Percentiles rank a stretch among this genome's conserved stretches.
Conservation (phyloP, 768 basidiomycete genomes). For the Lanmaoa rubissima region DNA sequence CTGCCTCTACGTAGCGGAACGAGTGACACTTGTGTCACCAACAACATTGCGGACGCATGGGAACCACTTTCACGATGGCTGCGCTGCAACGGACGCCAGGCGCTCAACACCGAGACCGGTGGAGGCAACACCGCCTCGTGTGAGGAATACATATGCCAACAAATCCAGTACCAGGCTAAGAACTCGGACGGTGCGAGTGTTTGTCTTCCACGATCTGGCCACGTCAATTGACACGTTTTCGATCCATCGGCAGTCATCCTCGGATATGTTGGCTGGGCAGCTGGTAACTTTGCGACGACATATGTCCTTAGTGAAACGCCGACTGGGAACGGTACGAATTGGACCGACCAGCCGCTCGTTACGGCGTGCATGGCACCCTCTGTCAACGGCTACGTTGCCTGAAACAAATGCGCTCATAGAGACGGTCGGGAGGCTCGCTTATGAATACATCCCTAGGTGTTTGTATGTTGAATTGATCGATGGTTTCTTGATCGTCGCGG, state of each 20-base stretch:
- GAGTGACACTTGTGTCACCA: not conserved
- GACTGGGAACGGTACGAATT: not conserved
- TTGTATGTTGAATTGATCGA: not conserved
- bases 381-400: constrained; percentile 1
- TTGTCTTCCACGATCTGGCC: not conserved
- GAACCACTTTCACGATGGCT: constrained; percentile 30
- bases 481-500: not conserved
- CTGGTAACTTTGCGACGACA: constrained; percentile 5
- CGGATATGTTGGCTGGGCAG: constrained; percentile 12
- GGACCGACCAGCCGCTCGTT: constrained; percentile 9
- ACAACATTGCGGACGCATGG: constrained; percentile 32
- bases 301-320: constrained; percentile 14
- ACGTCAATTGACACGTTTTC: not conserved
- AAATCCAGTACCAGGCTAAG: constrained; percentile 7
- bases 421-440: not conserved
- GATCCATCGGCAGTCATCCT: constrained; percentile 3
- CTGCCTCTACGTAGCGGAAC: not conserved
- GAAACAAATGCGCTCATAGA: not conserved
- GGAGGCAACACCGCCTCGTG: constrained; percentile 52
- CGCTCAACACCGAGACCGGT: constrained; percentile 57
- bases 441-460: not conserved
- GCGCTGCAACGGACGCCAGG: constrained; percentile 37
- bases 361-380: constrained; percentile 8
- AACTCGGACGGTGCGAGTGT: constrained; percentile 13
- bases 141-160: constrained; percentile 27